Evolutionary conservation across 83 land plant species (phyloP), one percentile per base, ranked within the genome.

Genomic region (Larix sibirica): DNA sequence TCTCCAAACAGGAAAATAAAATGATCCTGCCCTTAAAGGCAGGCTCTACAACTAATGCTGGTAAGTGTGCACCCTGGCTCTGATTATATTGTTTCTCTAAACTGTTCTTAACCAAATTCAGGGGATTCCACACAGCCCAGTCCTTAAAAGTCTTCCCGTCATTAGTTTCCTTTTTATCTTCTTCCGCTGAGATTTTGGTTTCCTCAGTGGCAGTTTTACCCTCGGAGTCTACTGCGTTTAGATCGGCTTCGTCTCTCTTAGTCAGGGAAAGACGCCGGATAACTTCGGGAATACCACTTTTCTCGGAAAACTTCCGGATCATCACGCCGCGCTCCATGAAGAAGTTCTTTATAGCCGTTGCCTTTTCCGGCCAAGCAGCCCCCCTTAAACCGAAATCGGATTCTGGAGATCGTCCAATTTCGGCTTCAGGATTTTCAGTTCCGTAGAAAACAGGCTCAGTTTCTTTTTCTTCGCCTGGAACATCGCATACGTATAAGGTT

Each of bases 291-390:
- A 94, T 90, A 23, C 86, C 93, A 10, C 23, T 24, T 5, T 65
- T n/a, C 26, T 65, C 97, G 85, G 14, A 95, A 14, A 63, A 87
- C 85, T 81, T 81, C 88, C 17, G 90, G 83, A 23, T 91, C 81
- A 88, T 89, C 17, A 68, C 74, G 16, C 97, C 85, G 63, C 91
- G 90, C 85, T 90, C 91, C 73, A 83, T 91, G 12, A 95, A 92
- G 87, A 88, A 91, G 50, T 89, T 91, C 69, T 84, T 93, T 47
- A 95, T 36, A 20, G 94, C 94, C 33, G 85, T 88, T 36, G 97
- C 97, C 67, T 91, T 95, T 82, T 91, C 95, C 50, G 96, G 95
- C 95, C 92, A 90, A 58, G 65, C 95, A 33, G 81, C 80, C 21
- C 86, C 83, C 68, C 83, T 86, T 1, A 21, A 77, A 14, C 79